Evolutionary conservation across 805 yeast genomes (phyloP), one percentile per base, ranked within the genome.

Genomic region (Wickerhamomyces kurtzmanii): DNA sequence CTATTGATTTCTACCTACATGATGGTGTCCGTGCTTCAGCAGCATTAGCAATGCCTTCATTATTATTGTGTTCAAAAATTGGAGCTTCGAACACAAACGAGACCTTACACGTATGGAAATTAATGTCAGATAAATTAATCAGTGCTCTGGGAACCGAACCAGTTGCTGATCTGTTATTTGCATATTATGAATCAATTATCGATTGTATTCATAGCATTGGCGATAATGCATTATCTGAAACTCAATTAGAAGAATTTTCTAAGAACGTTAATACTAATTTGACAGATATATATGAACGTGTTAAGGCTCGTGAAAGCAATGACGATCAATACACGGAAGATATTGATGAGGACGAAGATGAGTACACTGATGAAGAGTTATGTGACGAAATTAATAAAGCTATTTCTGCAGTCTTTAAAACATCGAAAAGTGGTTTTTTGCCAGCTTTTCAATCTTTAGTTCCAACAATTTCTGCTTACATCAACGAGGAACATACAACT

Each of bases 21-120:
- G 96, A 86, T 52, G 95, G 93, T 21, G 97, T 89, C 5, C 74
- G 97, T 42, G 84, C 81, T 16, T 72, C 89, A n/a, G 86, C 95
- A 25, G 87, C 96, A 3, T 69, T 77, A 36, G 68, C 87, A 5
- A 73, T 87, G 45, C 86, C 96, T 3, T 74, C 85, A 4, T 59
- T 89, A 30, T 59, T 91, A 34, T 57, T 71, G 30, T 73, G 83
- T 38, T 64, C 78, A n/a, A 59, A 64, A 33, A 62, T 68, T 15
- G 69, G 67, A 24, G 47, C 53, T 25, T 57, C 64, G 22, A 70
- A 85, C 4, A 61, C 65, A 8, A n/a, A n/a, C n/a, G 77, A 75
- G 39, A 71, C 85, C 2, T 53, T 73, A 26, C 68, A 68, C 17
- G 55, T 84, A 24, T 89, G 95, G 95, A 60, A 69, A 17, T 65